Percentiles rank a stretch among this genome's conserved stretches.
phyloP scores from a whole-genome alignment of 139 green algal genomes.

The Chlorella sp. region DNA sequence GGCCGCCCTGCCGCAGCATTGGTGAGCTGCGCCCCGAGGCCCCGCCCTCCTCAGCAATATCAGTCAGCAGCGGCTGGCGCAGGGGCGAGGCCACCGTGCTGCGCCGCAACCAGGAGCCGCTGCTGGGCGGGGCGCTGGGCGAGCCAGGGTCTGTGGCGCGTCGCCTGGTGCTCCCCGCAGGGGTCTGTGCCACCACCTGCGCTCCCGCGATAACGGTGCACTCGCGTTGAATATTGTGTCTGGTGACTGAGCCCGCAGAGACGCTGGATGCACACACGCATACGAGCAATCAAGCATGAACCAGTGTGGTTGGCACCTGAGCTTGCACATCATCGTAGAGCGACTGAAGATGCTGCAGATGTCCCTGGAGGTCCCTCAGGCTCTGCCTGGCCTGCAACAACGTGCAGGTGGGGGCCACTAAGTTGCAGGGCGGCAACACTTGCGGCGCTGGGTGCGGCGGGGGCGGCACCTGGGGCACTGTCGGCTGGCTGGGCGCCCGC shows the following conservation, averaged over 20 bases:
- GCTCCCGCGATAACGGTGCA: background rate
- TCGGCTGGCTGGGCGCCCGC: background rate
- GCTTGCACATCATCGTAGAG: background rate
- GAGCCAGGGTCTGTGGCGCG: background rate
- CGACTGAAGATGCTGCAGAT: background rate
- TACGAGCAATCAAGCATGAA: background rate
- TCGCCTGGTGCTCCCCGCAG: background rate
- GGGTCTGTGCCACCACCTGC: background rate
- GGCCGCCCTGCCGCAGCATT: background rate
- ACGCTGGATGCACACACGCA: background rate
- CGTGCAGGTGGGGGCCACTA: background rate
- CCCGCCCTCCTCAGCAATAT: background rate
- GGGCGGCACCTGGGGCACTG: background rate
- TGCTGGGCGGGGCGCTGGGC: background rate
- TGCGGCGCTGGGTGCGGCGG: background rate
- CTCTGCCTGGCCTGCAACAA: background rate
- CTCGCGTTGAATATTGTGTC: background rate
- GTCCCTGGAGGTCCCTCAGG: background rate
- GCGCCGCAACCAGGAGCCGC: background rate
- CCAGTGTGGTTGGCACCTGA: background rate
- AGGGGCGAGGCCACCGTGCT: background rate
- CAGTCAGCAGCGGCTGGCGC: background rate
- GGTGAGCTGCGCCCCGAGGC: no score
- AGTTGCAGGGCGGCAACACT: background rate
- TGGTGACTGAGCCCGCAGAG: background rate